Percentiles rank a stretch among this genome's conserved stretches.
phyloP scores from a whole-genome alignment of 2,329 filamentous ascomycete genomes.

The Rhexocercosporidium sp. region DNA sequence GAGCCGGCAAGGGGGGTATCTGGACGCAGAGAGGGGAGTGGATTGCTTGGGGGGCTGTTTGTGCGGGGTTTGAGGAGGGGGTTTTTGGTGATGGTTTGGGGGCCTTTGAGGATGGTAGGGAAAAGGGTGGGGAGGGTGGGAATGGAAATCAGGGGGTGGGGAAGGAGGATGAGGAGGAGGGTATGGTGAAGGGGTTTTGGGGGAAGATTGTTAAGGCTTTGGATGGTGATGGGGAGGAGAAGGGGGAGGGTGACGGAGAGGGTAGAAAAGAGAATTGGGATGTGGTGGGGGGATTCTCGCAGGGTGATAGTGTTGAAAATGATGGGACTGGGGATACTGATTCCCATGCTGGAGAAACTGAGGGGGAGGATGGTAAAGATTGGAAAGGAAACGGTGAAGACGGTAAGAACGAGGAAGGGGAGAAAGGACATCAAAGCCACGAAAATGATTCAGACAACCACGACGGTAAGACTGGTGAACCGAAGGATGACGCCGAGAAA shows the following conservation, averaged over 20 bases:
- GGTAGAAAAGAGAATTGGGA: too few relatives aligned
- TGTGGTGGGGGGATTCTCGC: too few relatives aligned
- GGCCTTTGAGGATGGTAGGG: constrained; percentile 38
- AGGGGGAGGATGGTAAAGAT: neutral
- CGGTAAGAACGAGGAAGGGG: neutral
- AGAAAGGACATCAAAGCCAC: neutral
- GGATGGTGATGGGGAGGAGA: neutral
- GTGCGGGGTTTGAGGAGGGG: constrained; percentile 48
- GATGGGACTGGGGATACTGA: neutral
- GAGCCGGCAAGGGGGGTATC: constrained; percentile 57
- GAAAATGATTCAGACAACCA: neutral
- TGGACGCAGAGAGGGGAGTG: constrained; percentile 54
- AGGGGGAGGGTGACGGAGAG: neutral
- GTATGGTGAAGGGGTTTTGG: neutral
- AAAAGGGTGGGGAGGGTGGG: neutral
- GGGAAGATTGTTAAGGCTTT: neutral
- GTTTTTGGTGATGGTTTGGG: constrained; percentile 55
- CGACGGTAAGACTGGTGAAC: too few relatives aligned
- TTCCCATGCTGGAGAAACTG: neutral
- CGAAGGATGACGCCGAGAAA: neutral
- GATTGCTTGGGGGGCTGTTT: constrained; percentile 55
- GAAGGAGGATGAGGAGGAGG: constrained; percentile 37
- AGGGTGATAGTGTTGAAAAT: neutral
- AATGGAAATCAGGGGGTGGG: too few relatives aligned
- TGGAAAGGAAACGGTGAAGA: neutral